Base-by-base conservation (phyloP, 2,329 filamentous ascomycete species). In the Epicoccum nigrum region DNA sequence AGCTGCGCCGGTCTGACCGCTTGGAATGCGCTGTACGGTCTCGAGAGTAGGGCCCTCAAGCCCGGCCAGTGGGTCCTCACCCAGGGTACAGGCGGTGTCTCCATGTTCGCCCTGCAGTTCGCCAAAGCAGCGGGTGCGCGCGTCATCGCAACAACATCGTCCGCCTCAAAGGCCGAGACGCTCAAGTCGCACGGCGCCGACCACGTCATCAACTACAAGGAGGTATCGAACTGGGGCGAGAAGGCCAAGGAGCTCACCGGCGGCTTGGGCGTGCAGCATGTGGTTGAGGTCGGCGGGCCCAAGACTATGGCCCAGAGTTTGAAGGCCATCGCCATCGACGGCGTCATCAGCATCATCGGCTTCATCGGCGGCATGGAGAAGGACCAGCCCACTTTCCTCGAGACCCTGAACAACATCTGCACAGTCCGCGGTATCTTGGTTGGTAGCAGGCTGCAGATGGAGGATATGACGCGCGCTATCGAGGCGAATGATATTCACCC, bases 51-150 rank as follows among this genome's bases (percentile, higher is more conserved):
- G 49, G 62, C 63, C 5, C 47, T 74, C 23, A 74, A 74, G 55
- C 66, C 68, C 7, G 72, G 73, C 4, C 66, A 75, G 13, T 76
- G 68, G 44, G 85, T 90, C 3, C 77, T 90, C 27, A 85, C 85
- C 1, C 85, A 89, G 70, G 87, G 86, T n/a, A 89, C 86, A 0
- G 86, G 87, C 16, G 86, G 86, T 51, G 86, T 89, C 7, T 83
- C 80, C 55, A 78, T 88, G 53, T 87, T 87, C 51, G 86, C 81
- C 3, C 69, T 88, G n/a, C 86, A 76, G 55, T 79, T 81, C 52
- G 78, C 78, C 23, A 78, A 79, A 50, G 80, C 81, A 0, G 77
- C 77, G 0, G 83, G 82, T 21, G 83, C 82, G 0, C 76, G 67
- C 6, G 81, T 86, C 42, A 83, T 86, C 46, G 80, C 83, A 0